Evolutionary conservation across 2,329 filamentous ascomycete species (phyloP), one percentile per base, ranked within the genome.

Genomic region (Ophiocordyceps unilateralis): DNA sequence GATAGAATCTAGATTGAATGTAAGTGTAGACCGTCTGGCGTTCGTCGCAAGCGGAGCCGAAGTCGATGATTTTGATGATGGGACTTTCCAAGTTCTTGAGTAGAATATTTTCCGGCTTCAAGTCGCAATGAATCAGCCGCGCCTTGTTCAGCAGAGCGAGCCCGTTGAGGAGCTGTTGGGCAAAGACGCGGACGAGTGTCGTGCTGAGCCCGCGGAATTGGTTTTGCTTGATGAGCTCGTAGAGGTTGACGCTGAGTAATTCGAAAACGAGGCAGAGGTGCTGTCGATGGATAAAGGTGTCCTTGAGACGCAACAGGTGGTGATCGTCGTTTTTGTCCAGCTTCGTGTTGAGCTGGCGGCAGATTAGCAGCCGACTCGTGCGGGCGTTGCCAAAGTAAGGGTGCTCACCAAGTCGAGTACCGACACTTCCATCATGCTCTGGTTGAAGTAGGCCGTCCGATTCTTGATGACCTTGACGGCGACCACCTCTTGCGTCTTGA

Each of bases 401-500:
- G 15, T 19, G 52, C 76, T 45, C 70, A 93, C 86, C 70, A 98
- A 59, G 62, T 98, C 91, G 45, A 98, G 70, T 21, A 98, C 91
- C 2, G 91, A 98, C 26, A 98, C 91, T 59, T 98, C 91, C 91
- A 98, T 98, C 91, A 98, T 98, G 62, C 91, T 96, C 63, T 98
- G 91, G 58, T 98, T 98, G 68, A 98, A 98, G 62, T 98, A 98
- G 32, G 91, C 91, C 2, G 91, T 98, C 55, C 89, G 81, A 63
- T 98, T 98, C 67, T 98, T 98, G 66, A 98, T 91, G 43, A 98
- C 91, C 65, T 98, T 98, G 51, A 98, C 91, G 4, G 91, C 91
- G 39, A 98, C 91, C 34, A 98, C 91, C 63, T 98, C 91, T 60
- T 95, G 88, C 1, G 91, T 96, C 66, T 94, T 95, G 53, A 98